Percentiles rank a stretch among this genome's conserved stretches.
These are phyloP conservation scores for Candida qinlingensis DNA, from an alignment of 805 yeast species.

Conservation along the genomic window DNA sequence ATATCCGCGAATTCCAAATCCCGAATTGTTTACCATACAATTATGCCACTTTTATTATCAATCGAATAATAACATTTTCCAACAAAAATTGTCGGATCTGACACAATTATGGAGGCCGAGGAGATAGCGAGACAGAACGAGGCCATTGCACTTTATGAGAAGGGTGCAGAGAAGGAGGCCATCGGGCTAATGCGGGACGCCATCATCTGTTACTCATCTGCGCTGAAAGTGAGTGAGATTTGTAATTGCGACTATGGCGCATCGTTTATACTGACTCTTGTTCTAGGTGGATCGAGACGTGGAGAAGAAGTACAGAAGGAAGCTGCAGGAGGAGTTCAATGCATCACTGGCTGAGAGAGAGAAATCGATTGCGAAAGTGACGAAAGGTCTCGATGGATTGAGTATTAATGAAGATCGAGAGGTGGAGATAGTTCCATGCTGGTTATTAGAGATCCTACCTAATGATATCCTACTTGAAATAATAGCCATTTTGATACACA, in stretches of 20 bases:
- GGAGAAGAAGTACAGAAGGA: slow-evolving; percentile 61
- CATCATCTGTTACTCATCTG: slow-evolving; percentile 62
- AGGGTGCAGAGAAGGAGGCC: slow-evolving; percentile 66
- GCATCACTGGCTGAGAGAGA: slow-evolving; percentile 19
- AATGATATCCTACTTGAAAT: slow-evolving; percentile 53
- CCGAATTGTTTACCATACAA: too few species aligned
- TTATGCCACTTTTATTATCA: too few species aligned
- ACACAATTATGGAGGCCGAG: slow-evolving; percentile 2
- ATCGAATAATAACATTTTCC: too few species aligned
- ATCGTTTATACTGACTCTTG: not conserved
- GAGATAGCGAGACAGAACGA: slow-evolving; percentile 18
- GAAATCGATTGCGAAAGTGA: not conserved
- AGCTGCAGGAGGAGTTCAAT: slow-evolving; percentile 39
- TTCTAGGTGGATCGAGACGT: slow-evolving; percentile 40
- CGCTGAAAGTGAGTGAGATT: slow-evolving; percentile 44
- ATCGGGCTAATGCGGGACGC: slow-evolving; percentile 83
- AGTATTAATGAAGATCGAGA: slow-evolving; percentile 2
- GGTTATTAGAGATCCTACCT: slow-evolving; percentile 41
- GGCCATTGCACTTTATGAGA: slow-evolving; percentile 63
- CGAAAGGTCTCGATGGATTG: slow-evolving; percentile 3
- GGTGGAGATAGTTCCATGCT: slow-evolving; percentile 33
- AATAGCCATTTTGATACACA: slow-evolving; percentile 39
- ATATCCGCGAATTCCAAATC: too few species aligned
- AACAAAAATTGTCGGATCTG: not conserved
- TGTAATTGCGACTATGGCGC: not conserved